phyloP scores from a whole-genome alignment of 495 filamentous ascomycete species.

The Penicillium fimorum region DNA sequence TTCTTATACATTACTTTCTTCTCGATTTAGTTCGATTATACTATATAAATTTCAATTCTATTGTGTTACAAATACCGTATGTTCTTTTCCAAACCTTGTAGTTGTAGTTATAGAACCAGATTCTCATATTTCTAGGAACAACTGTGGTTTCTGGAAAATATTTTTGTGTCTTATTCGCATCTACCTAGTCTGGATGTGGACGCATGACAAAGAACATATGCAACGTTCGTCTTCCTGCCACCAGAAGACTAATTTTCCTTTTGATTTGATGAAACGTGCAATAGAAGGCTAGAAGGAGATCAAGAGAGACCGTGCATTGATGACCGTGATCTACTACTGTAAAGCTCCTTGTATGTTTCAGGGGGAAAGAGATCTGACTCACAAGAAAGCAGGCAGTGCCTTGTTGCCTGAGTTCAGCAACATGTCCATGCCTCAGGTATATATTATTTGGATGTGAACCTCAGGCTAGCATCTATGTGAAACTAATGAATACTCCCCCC shows the following conservation, averaged over 20 bases:
- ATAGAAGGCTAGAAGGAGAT: no score
- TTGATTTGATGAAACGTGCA: background rate
- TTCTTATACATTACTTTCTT: conserved; percentile 6
- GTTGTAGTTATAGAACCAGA: background rate
- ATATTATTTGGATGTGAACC: no score
- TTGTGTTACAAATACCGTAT: background rate
- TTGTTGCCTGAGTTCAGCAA: no score
- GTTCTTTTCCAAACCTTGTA: background rate
- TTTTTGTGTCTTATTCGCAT: background rate
- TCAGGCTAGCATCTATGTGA: no score
- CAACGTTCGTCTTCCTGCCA: background rate
- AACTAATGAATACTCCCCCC: no score
- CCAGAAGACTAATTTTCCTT: background rate
- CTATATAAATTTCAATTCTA: conserved; percentile 2
- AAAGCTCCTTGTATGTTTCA: no score
- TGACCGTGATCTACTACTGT: no score
- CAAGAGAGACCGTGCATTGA: no score
- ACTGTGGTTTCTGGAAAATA: background rate
- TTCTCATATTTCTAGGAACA: background rate
- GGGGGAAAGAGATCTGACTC: no score
- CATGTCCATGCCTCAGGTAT: no score
- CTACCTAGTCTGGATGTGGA: background rate
- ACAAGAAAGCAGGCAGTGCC: no score
- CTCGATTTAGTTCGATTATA: background rate
- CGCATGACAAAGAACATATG: background rate